Base-by-base conservation (phyloP, 2,329 filamentous ascomycete species). In the Apiospora hydei region DNA sequence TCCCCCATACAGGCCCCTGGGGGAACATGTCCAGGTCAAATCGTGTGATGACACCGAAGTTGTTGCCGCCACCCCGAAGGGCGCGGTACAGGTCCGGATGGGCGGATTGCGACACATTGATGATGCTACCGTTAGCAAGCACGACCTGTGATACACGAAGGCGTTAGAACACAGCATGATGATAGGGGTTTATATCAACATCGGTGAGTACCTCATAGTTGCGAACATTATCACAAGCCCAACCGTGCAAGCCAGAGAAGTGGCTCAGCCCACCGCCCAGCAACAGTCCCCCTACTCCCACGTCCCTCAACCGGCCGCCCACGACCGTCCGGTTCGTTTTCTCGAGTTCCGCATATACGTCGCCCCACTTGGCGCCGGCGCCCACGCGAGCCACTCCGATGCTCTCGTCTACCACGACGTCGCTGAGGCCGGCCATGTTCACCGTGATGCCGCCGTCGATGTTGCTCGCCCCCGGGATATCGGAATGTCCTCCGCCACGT, bases 171-270 rank as follows among this genome's bases (percentile, higher is more conserved):
- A 38, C 34, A 38, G 5, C 5, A 38, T 8, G 5, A 38, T 8
- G 7, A 4, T 38, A 38, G 3, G 34, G 34, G 1, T 2, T 8
- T 4, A 6, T 30, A 30, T 30, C 26, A 3, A 30, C 26, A 30
- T 30, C 26, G 26, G 26, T 30, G 26, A 30, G 26, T 21, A 46
- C 44, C 44, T 46, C 44, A 3, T 46, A 46, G 16, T 46, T 46
- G 16, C 44, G 44, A 6, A 87, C 80, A 46, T 81, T 84, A 72
- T 85, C 85, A 70, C 82, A 84, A 26, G 80, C 82, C 71, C 82
- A 84, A 3, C 86, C 85, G 57, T 83, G 77, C 0, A 78, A 77
- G 5, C 68, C 16, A 0, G 69, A 43, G 49, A 49, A 69, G 51
- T 70, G 71, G 13, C 69, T 67, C 18, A 64, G 67, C 26, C 77